Conservation (phyloP, 306 rosid genomes). For the Quercus engelmannii region DNA sequence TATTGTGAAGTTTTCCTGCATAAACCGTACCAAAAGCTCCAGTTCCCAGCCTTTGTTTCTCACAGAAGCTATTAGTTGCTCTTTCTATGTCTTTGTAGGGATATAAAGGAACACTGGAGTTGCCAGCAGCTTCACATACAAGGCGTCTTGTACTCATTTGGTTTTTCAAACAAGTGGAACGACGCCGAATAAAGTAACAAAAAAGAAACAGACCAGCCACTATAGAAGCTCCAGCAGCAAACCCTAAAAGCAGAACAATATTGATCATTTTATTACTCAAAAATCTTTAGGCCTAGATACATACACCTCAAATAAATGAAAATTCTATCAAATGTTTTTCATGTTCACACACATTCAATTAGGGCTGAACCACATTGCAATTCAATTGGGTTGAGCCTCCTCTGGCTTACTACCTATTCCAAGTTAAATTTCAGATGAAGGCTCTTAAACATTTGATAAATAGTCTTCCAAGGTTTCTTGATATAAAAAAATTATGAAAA, state of each 20-base stretch:
- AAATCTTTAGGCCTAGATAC: background rate
- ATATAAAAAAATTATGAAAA: background rate
- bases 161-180: slow-evolving; percentile 60
- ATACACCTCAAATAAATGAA: no score
- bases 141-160: slow-evolving; percentile 63
- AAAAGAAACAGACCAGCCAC: slow-evolving; percentile 44
- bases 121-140: slow-evolving; percentile 76
- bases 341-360: background rate
- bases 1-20: slow-evolving; percentile 72
- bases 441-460: background rate
- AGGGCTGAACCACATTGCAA: background rate
- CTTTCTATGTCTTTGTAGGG: slow-evolving; percentile 72
- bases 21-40: slow-evolving; percentile 97
- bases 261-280: slow-evolving; percentile 8
- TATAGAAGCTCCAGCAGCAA: slow-evolving; percentile 46
- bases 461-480: background rate
- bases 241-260: slow-evolving; percentile 38
- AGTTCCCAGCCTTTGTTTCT: slow-evolving; percentile 76
- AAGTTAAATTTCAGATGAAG: background rate
- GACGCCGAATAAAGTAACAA: slow-evolving; percentile 59
- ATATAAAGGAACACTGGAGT: slow-evolving; percentile 67
- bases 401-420: background rate
- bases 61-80: slow-evolving; percentile 77
- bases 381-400: background rate
- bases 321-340: background rate